A percentile compares a stretch with the other conserved stretches of the same genome.
phyloP scores from a whole-genome alignment of 2,329 filamentous ascomycete species.

The Hypoxylon rubiginosum region DNA sequence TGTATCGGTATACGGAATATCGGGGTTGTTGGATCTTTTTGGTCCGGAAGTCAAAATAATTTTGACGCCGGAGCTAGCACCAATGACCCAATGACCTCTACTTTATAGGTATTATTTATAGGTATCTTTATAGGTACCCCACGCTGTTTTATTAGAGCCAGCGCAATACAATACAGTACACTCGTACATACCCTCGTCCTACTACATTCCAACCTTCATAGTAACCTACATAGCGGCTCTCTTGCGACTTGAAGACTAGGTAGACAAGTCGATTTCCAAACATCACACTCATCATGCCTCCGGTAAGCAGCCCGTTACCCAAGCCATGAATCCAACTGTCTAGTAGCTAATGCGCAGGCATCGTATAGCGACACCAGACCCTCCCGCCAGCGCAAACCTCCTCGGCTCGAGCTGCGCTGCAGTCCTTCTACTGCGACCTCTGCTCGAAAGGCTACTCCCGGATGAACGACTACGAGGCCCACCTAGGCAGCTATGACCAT shows the following conservation, averaged over 20 bases:
- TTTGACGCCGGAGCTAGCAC: background rate
- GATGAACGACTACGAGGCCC: slow-evolving; percentile 96
- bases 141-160: background rate
- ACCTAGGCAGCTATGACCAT: slow-evolving; percentile 95
- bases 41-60: background rate
- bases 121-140: background rate
- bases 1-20: background rate
- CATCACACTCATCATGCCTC: slow-evolving; percentile 62
- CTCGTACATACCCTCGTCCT: no score
- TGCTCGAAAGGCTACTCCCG: slow-evolving; percentile 95
- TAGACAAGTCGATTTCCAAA: slow-evolving; percentile 10
- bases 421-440: slow-evolving; percentile 86
- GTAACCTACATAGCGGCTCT: background rate
- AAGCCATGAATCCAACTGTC: slow-evolving; percentile 6
- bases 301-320: slow-evolving; percentile 57
- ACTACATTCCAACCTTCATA: no score
- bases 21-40: background rate
- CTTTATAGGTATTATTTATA: background rate
- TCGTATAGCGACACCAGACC: slow-evolving; percentile 66
- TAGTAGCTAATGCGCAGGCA: slow-evolving; percentile 7
- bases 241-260: background rate
- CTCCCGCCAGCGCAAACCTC: slow-evolving; percentile 70
- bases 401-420: slow-evolving; percentile 80
- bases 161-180: no score
- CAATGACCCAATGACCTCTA: background rate